phyloP scores from a whole-genome alignment of 148 eudicot species.

The Euryodendron excelsum region DNA sequence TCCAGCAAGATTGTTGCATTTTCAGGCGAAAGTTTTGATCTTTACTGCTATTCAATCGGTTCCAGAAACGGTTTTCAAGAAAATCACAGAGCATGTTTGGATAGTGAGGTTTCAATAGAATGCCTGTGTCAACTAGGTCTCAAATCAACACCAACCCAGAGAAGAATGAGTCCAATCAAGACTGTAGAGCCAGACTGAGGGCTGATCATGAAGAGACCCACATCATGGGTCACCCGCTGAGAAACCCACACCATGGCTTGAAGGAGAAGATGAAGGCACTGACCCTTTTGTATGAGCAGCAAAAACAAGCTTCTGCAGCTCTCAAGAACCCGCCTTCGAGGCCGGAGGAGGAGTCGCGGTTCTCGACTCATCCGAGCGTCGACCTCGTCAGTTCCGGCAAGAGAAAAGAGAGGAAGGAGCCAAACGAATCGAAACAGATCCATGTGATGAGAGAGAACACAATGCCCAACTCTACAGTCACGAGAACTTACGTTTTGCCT shows the following conservation, averaged over 20 bases:
- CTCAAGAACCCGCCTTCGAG: constrained; percentile 14
- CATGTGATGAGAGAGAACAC: constrained; percentile 48
- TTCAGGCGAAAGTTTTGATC: not conserved
- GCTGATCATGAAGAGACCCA: constrained; percentile 36
- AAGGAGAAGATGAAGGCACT: constrained; percentile 81
- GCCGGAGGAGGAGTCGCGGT: too few relatives aligned
- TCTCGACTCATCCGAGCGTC: too few relatives aligned
- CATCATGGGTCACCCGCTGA: constrained; percentile 62
- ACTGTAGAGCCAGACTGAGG: constrained; percentile 11
- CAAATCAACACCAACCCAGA: constrained; percentile 40
- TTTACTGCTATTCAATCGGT: constrained; percentile 14
- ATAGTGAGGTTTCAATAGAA: constrained; percentile 21
- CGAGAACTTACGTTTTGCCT: constrained; percentile 50
- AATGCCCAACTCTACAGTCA: constrained; percentile 37
- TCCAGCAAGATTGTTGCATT: constrained; percentile 6
- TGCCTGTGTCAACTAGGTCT: constrained; percentile 92
- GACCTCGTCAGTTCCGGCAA: too few relatives aligned
- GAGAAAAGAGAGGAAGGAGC: not conserved
- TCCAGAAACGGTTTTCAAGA: constrained; percentile 28
- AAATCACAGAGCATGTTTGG: constrained; percentile 43
- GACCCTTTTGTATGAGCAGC: constrained; percentile 75
- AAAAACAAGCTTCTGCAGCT: constrained; percentile 47
- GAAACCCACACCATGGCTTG: constrained; percentile 82
- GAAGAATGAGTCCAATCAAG: constrained; percentile 23
- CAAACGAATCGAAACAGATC: not conserved